Conservation (phyloP, 2,329 filamentous ascomycete genomes). For the Leptographium flavum region DNA sequence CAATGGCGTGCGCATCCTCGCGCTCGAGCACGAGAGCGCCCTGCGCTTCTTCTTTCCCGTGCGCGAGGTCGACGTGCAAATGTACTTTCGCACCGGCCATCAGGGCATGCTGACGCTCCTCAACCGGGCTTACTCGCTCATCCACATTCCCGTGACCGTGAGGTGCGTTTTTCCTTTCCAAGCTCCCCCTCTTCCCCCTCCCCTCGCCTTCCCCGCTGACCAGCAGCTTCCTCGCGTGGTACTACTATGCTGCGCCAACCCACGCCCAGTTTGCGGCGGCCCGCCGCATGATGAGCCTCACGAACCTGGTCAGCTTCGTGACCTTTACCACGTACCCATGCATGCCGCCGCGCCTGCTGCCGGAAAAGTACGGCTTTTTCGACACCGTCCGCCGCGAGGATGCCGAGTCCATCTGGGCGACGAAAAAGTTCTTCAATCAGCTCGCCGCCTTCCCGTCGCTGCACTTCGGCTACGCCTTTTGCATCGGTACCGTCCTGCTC, state of each 20-base stretch:
- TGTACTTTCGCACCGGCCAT: background rate
- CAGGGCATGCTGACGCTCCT: constrained; percentile 23
- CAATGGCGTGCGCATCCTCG: constrained; percentile 26
- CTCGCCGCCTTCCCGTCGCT: constrained; percentile 44
- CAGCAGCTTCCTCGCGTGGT: constrained; percentile 46
- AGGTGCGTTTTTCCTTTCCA: constrained; percentile 17
- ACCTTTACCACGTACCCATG: constrained; percentile 50
- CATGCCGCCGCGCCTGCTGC: constrained; percentile 47
- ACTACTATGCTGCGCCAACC: constrained; percentile 40
- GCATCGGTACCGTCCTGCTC: constrained; percentile 36
- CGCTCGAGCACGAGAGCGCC: constrained; percentile 19
- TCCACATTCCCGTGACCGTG: constrained; percentile 36
- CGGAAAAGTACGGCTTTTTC: constrained; percentile 31
- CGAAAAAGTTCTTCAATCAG: constrained; percentile 41
- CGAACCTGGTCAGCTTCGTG: constrained; percentile 45
- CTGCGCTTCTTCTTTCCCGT: background rate
- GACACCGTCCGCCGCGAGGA: constrained; percentile 37
- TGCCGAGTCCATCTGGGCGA: constrained; percentile 38
- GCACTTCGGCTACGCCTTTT: constrained; percentile 42
- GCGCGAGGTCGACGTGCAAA: constrained; percentile 1
- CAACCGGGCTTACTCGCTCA: constrained; percentile 33
- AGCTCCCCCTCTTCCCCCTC: too few relatives aligned
- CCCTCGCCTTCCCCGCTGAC: constrained; percentile 5
- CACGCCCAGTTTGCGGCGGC: constrained; percentile 21
- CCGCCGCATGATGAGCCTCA: constrained; percentile 35